Base-by-base conservation (phyloP, 192 early-diverging fungal species). In the Rhizoclosmatium globosum region DNA sequence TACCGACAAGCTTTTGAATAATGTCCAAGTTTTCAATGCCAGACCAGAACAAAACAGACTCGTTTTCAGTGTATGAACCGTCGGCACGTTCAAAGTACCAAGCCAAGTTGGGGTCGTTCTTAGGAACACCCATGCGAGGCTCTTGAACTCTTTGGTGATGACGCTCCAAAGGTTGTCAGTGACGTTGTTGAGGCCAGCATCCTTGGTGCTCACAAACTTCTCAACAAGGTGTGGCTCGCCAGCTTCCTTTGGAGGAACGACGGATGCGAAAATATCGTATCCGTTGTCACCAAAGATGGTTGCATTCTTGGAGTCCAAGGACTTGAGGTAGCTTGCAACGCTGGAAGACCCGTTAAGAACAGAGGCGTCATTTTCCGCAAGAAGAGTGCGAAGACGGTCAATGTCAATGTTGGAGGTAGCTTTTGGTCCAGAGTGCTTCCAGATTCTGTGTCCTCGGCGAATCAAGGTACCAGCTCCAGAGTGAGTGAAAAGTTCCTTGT, bases 401-500 rank as follows among this genome's bases (percentile, higher is more conserved):
- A 90, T 82, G 84, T 99, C 95, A 41, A 88, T 72, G 71, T 88
- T 82, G 38, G 58, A 46, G 2, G 94, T 78, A 13, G 92, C 83
- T 2, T 88, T 87, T 19, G 61, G 74, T 67, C 95, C 81, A 23
- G 84, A 87, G 81, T 91, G 89, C 70, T 91, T 90, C 77, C 93
- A 93, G 46, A 99, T 85, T 71, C 93, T 91, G 91, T 98, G 92
- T 43, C 97, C 98, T 47, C 98, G 95, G 68, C 97, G 94, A 57
- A 99, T 96, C 64, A 99, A 87, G 3, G 98, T 99, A 41, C 97
- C 97, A 4, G 98, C 94, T n/a, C 98, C 97, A 71, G 89, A 91
- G 83, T 98, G 95, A 46, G 98, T 99, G 74, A 99, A 99, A 61
- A 99, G 87, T 85, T 99, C 98, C 89, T 99, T 99, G 87, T 98